Evolutionary conservation across 768 basidiomycete species (phyloP).

Genomic region (Leccinum subgranulosum): DNA sequence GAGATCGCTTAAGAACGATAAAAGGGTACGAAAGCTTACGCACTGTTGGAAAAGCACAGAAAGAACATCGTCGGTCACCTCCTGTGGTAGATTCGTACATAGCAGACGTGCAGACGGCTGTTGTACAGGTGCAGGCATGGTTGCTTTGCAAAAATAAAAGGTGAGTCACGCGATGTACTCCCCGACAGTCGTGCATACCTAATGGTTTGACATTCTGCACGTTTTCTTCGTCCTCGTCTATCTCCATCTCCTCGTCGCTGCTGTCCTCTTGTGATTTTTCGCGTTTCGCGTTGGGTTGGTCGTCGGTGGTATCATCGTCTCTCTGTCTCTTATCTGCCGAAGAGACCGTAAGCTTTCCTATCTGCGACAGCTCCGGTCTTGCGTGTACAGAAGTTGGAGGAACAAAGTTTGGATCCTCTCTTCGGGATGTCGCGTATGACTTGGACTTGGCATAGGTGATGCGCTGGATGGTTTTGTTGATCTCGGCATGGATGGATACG

Average conservation of each 20-base stretch:
- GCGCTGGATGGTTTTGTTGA: slow-evolving; percentile 47
- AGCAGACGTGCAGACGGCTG: slow-evolving; percentile 61
- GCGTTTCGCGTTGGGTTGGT: slow-evolving; percentile 60
- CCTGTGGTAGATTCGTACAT: slow-evolving; percentile 86
- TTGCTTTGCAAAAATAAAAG: slow-evolving; percentile 23
- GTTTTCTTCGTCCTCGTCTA: slow-evolving; percentile 82
- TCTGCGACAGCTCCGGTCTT: slow-evolving; percentile 43
- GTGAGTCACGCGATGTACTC: slow-evolving; percentile 6
- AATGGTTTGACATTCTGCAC: slow-evolving; percentile 38
- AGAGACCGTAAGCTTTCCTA: slow-evolving; percentile 34
- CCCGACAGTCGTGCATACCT: slow-evolving; percentile 41
- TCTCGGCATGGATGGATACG: slow-evolving; percentile 3
- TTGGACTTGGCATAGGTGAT: slow-evolving; percentile 90
- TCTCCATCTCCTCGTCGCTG: slow-evolving; percentile 88
- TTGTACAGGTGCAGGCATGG: slow-evolving; percentile 48
- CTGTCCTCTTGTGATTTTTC: slow-evolving; percentile 62
- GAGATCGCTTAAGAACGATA: background rate
- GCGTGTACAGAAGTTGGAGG: slow-evolving; percentile 66
- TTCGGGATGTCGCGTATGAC: slow-evolving; percentile 78
- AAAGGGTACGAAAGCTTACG: slow-evolving; percentile 32
- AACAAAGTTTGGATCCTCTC: slow-evolving; percentile 79
- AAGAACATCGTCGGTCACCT: slow-evolving; percentile 85
- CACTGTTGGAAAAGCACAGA: slow-evolving; percentile 90
- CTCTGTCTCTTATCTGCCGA: slow-evolving; percentile 60
- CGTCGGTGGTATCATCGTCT: slow-evolving; percentile 56